Evolutionary conservation across 2,329 filamentous ascomycete species (phyloP).

Genomic region (Xylariaceae sp.): DNA sequence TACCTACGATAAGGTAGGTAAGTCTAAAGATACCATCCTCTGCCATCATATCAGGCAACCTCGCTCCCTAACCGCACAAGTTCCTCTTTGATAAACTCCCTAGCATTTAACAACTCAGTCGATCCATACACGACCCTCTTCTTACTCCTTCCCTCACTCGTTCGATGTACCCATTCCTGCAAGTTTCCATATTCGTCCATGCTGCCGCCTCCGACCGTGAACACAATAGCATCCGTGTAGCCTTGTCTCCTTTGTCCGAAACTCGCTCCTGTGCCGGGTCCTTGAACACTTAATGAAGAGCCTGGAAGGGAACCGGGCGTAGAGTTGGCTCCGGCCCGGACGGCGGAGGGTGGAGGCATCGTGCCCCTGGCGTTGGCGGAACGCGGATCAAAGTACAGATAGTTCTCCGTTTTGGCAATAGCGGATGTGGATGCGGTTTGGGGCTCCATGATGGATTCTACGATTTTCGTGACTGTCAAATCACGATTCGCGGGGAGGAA

Average conservation of each 20-base stretch:
- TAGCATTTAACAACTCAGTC: conserved; percentile 73
- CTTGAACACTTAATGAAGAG: conserved; percentile 41
- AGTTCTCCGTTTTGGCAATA: conserved; percentile 93
- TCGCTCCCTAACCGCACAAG: conserved; percentile 60
- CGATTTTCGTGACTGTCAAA: conserved; percentile 94
- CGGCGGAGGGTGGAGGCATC: conserved; percentile 73
- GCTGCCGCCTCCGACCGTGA: conserved; percentile 90
- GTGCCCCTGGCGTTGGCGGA: conserved; percentile 90
- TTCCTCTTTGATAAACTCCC: conserved; percentile 62
- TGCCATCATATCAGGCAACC: conserved; percentile 29
- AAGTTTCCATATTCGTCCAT: conserved; percentile 99
- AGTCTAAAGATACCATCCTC: too few relatives aligned
- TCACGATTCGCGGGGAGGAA: conserved; percentile 96
- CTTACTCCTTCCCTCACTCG: conserved; percentile 61
- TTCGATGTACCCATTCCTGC: conserved; percentile 89
- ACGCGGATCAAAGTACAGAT: conserved; percentile 94
- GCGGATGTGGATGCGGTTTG: conserved; percentile 83
- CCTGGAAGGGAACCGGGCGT: conserved; percentile 43
- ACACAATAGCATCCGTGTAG: conserved; percentile 88
- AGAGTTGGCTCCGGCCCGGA: conserved; percentile 42
- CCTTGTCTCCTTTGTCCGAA: conserved; percentile 90
- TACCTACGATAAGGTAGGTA: too few relatives aligned
- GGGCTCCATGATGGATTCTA: conserved; percentile 97
- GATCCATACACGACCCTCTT: conserved; percentile 91
- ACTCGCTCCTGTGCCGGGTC: conserved; percentile 67